Evolutionary conservation across 139 green algal species (phyloP), one percentile per base, ranked within the genome.

Genomic region (Penium margaritaceum): DNA sequence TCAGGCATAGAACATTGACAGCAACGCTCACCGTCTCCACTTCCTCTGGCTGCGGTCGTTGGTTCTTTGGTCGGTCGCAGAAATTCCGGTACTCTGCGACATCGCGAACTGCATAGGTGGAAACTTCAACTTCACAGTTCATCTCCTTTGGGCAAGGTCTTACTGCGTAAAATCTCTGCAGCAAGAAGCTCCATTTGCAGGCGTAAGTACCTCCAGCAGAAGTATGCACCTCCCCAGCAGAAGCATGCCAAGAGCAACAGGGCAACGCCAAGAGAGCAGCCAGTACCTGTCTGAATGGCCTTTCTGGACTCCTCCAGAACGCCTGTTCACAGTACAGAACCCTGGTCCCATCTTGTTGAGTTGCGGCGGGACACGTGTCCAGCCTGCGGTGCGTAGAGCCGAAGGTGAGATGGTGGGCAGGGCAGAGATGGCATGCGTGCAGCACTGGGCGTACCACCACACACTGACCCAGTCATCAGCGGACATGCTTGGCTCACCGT

Each of bases 241-340:
- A 64, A 38, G 55, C 27, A 64, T 43, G 27, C 34, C 21, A 15
- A 69, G 21, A 7, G 19, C 24, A 29, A 44, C 17, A 30, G 6
- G 33, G 1, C n/a, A 53, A 51, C 33, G n/a, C 0, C 24, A 34
- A 53, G 17, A 53, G 34, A 1, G 7, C 5, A 41, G 24, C 2
- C 1, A n/a, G 32, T 39, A 73, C 65, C 65, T 73, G 69, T 19
- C 69, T 29, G n/a, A 47, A 76, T 35, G 69, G 69, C 58, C 32
- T 54, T 29, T 76, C 69, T 37, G 69, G 69, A 30, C 58, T 74
- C 3, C 69, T 57, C 60, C 29, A 68, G 32, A 70, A 70, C 9
- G 69, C 69, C 69, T 73, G 69, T 47, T 76, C 69, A n/a, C 24
- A 68, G 34, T 76, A 76, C n/a, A 76, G 33, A 21, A 76, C 53